A percentile compares a stretch with the other conserved stretches of the same genome.
Evolutionary conservation across 371 early-diverging fungal genomes (phyloP).

Genomic region (Caulochytrium protostelioides): DNA sequence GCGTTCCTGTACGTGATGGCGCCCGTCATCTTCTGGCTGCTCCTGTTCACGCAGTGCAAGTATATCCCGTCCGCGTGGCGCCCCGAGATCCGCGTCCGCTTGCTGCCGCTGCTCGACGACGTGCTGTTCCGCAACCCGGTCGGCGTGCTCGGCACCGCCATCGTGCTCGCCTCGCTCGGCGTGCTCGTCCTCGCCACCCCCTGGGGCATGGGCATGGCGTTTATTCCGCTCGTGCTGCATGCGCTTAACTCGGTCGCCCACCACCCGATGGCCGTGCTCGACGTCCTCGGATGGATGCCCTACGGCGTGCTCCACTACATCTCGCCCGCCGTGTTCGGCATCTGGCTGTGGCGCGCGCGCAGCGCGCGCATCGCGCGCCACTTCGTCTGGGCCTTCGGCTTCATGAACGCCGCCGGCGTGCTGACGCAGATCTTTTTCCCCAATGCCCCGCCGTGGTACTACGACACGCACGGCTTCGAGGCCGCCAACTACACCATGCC

Average conservation of each 20-base stretch:
- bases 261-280: constrained; percentile 13
- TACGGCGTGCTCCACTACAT: constrained; percentile 50
- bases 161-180: constrained; percentile 5
- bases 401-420: constrained; percentile 44
- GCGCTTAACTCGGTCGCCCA: constrained; percentile 3
- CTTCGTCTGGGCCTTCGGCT: constrained; percentile 40
- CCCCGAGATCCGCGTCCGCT: constrained; percentile 39
- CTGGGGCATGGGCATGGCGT: constrained; percentile 1
- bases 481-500: constrained; percentile 45
- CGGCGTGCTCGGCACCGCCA: constrained; percentile 32
- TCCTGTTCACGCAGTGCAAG: constrained; percentile 38
- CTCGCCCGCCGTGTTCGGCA: constrained; percentile 31
- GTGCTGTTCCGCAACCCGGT: constrained; percentile 43
- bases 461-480: constrained; percentile 5
- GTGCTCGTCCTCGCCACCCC: constrained; percentile 2
- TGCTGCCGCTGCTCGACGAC: constrained; percentile 43
- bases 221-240: constrained; percentile 5
- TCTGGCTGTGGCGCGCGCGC: constrained; percentile 23
- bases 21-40: constrained; percentile 38
- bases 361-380: constrained; percentile 28
- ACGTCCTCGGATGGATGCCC: constrained; percentile 44
- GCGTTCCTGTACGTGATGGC: too few species aligned
- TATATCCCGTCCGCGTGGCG: constrained; percentile 35
- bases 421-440: constrained; percentile 44
- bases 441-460: constrained; percentile 53